Percentiles rank a stretch among this genome's conserved stretches.
Evolutionary conservation across 2,329 filamentous ascomycete genomes (phyloP).

Genomic region (Paecilomyces variotii): DNA sequence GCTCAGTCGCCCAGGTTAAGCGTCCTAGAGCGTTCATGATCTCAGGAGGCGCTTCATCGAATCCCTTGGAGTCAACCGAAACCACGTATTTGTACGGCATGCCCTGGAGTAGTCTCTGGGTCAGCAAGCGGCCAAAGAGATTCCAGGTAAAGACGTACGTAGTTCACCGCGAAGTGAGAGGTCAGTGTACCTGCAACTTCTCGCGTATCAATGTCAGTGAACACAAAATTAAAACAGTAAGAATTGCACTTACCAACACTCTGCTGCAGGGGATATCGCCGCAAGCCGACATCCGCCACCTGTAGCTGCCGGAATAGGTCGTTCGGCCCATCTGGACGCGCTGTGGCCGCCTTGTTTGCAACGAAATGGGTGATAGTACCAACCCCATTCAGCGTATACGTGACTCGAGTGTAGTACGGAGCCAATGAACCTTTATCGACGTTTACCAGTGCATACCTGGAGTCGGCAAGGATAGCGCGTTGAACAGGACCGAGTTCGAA

Average conservation of each 20-base stretch:
- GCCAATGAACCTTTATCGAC: neutral
- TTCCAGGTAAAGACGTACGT: slow-evolving; percentile 22
- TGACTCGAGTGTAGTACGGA: slow-evolving; percentile 22
- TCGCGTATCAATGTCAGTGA: neutral
- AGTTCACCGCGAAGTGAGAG: slow-evolving; percentile 43
- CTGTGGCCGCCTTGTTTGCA: slow-evolving; percentile 46
- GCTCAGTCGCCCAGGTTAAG: slow-evolving; percentile 46
- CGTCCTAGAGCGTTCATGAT: slow-evolving; percentile 41
- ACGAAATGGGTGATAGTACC: slow-evolving; percentile 51
- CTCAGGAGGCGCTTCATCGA: slow-evolving; percentile 32
- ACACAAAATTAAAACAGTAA: neutral
- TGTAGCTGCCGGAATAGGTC: slow-evolving; percentile 51
- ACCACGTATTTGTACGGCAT: slow-evolving; percentile 55
- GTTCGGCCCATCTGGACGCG: slow-evolving; percentile 49
- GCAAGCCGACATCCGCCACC: slow-evolving; percentile 37
- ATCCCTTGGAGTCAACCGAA: slow-evolving; percentile 36
- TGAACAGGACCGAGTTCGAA: slow-evolving; percentile 22
- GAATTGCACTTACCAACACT: slow-evolving; percentile 22
- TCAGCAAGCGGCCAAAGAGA: slow-evolving; percentile 1
- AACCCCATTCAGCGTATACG: slow-evolving; percentile 21
- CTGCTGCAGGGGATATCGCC: slow-evolving; percentile 30
- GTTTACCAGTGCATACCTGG: slow-evolving; percentile 11
- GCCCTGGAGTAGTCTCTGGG: slow-evolving; percentile 28
- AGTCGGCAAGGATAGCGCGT: slow-evolving; percentile 16
- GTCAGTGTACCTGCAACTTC: slow-evolving; percentile 32